A percentile compares a stretch with the other conserved stretches of the same genome.
phyloP scores from a whole-genome alignment of 192 early-diverging fungal genomes.

The Neocallimastix lanati region DNA sequence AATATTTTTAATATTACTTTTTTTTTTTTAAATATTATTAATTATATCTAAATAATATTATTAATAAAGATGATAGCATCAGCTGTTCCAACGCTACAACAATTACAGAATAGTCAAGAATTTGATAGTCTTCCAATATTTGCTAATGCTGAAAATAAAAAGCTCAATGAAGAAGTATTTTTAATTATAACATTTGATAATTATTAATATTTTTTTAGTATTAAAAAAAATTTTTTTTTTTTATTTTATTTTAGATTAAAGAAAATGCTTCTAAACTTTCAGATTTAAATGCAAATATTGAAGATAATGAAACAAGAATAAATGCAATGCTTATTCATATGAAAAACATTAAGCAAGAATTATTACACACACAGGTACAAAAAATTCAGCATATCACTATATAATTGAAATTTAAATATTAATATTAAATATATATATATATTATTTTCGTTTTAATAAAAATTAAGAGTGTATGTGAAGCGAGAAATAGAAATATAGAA shows the following conservation, averaged over 20 bases:
- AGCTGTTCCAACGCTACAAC: not conserved
- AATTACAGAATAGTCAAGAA: not conserved
- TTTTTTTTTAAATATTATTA: too few species aligned
- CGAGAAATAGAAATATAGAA: slow-evolving; percentile 33
- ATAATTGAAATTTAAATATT: too few species aligned
- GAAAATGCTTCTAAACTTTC: slow-evolving; percentile 12
- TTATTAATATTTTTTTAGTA: too few species aligned
- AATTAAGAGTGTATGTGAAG: slow-evolving; percentile 15
- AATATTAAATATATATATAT: too few species aligned
- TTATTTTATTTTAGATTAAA: slow-evolving; percentile 18
- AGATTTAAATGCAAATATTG: slow-evolving; percentile 13
- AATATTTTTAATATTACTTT: too few species aligned
- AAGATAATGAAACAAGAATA: slow-evolving; percentile 24
- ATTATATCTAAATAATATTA: too few species aligned
- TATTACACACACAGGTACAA: slow-evolving; percentile 31
- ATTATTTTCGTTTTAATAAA: too few species aligned
- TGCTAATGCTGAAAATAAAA: slow-evolving; percentile 32
- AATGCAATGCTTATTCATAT: slow-evolving; percentile 26
- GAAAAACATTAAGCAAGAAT: slow-evolving; percentile 35
- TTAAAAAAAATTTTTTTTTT: too few species aligned
- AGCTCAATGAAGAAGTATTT: slow-evolving; percentile 10
- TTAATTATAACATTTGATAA: not conserved
- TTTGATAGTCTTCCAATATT: slow-evolving; percentile 22
- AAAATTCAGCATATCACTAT: too few species aligned
- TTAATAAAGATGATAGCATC: not conserved